Evolutionary conservation across 768 basidiomycete genomes (phyloP).

Genomic region (Russula sp.): DNA sequence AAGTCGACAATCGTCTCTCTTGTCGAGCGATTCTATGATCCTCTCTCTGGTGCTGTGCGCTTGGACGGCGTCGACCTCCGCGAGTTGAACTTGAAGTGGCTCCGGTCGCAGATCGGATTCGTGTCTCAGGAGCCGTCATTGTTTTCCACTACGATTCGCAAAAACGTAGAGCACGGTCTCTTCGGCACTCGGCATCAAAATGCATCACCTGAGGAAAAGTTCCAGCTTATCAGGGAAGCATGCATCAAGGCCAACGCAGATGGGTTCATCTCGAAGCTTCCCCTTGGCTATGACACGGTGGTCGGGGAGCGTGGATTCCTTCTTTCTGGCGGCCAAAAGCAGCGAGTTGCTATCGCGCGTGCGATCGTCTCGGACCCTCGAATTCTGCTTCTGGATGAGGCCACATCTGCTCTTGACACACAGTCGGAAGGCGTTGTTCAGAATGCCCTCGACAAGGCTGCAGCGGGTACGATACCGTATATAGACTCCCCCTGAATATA

Average conservation of each 20-base stretch:
- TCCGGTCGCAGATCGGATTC: constrained; percentile 45
- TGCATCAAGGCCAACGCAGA: constrained; percentile 48
- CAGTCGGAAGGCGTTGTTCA: constrained; percentile 48
- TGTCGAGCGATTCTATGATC: constrained; percentile 51
- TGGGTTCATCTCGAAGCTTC: constrained; percentile 42
- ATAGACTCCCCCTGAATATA: neutral
- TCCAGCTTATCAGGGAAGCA: constrained; percentile 41
- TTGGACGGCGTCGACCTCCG: constrained; percentile 44
- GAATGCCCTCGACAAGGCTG: constrained; percentile 47
- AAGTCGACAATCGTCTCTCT: constrained; percentile 40
- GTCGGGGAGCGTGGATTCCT: constrained; percentile 48
- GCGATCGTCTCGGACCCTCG: constrained; percentile 45
- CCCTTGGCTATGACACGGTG: constrained; percentile 44
- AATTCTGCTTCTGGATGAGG: constrained; percentile 47
- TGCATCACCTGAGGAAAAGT: constrained; percentile 36
- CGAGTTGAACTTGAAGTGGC: constrained; percentile 44
- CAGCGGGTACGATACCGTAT: constrained; percentile 21
- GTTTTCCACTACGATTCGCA: constrained; percentile 42
- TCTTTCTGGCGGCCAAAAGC: constrained; percentile 46
- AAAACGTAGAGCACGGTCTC: constrained; percentile 47
- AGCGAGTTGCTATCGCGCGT: constrained; percentile 50
- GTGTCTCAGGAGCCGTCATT: constrained; percentile 48
- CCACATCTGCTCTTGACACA: constrained; percentile 45
- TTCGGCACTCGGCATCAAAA: constrained; percentile 40
- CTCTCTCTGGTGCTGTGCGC: constrained; percentile 36